phyloP scores from a whole-genome alignment of 164 flowering plant genomes.

The Protea cynaroides region DNA sequence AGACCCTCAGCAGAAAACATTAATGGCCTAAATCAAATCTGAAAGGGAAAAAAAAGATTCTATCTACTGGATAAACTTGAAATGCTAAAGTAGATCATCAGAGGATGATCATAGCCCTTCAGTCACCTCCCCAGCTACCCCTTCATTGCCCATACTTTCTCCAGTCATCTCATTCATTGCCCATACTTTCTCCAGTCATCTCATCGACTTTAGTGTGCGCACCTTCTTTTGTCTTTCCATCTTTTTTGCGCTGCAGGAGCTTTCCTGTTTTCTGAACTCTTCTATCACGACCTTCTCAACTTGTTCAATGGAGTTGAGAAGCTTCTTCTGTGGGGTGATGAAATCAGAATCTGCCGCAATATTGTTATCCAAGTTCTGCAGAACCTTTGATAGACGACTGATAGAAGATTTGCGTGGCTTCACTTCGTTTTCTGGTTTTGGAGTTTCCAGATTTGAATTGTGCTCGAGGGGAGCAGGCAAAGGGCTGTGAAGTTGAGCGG shows the following conservation, averaged over 20 bases:
- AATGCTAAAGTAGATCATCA: constrained; percentile 22
- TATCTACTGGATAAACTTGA: constrained; percentile 2
- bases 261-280: constrained; percentile 44
- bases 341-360: constrained; percentile 24
- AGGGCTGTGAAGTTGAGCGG: constrained; percentile 17
- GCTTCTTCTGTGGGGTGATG: constrained; percentile 66
- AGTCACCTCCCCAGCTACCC: neutral
- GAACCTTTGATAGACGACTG: constrained; percentile 35
- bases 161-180: constrained; percentile 61
- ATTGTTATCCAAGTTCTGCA: constrained; percentile 31
- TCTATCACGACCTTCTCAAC: constrained; percentile 62
- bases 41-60: too few relatives aligned
- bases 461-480: constrained; percentile 35
- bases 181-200: constrained; percentile 33
- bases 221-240: constrained; percentile 58
- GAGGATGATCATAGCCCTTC: constrained; percentile 5
- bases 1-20: too few relatives aligned
- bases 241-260: constrained; percentile 54
- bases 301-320: constrained; percentile 49
- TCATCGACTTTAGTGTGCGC: constrained; percentile 66
- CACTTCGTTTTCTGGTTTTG: neutral
- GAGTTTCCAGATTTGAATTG: constrained; percentile 34
- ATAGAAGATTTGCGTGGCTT: constrained; percentile 21
- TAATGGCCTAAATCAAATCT: too few relatives aligned
- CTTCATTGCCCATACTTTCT: neutral